These are phyloP conservation scores for Penicilliopsis zonata DNA, from an alignment of 495 filamentous ascomycete species.

Conservation along the genomic window DNA sequence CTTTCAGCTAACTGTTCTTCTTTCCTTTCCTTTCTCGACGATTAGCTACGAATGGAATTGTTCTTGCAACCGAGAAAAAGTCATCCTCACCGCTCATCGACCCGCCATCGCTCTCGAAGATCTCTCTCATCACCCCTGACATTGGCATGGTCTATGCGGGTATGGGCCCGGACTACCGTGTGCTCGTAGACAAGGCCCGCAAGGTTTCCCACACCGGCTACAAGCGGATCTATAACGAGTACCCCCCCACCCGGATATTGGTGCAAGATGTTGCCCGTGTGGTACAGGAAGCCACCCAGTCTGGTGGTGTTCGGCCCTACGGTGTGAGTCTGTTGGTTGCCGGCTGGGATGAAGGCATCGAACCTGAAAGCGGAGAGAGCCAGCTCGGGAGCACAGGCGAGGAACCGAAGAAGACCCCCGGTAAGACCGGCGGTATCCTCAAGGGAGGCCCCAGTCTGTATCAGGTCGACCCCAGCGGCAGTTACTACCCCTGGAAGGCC, in stretches of 20 bases:
- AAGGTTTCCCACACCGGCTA: conserved; percentile 99
- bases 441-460: conserved; percentile 96
- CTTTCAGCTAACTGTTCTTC: conserved; percentile 3
- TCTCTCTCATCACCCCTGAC: conserved; percentile 94
- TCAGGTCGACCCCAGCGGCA: conserved; percentile 94
- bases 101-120: conserved; percentile 87
- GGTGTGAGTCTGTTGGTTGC: conserved; percentile 91
- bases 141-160: conserved; percentile 99
- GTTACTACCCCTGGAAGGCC: conserved; percentile 98
- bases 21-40: conserved; percentile 2
- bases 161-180: conserved; percentile 97
- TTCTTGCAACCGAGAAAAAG: conserved; percentile 99
- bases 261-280: conserved; percentile 96
- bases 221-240: conserved; percentile 99
- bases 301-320: conserved; percentile 94
- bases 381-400: conserved; percentile 38
- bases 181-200: conserved; percentile 92
- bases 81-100: conserved; percentile 93
- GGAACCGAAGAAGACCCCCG: conserved; percentile 52
- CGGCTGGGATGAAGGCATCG: conserved; percentile 93
- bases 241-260: conserved; percentile 94
- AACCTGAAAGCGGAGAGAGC: conserved; percentile 55
- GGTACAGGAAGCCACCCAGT: conserved; percentile 98
- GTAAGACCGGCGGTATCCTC: conserved; percentile 87
- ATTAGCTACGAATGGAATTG: conserved; percentile 92